A percentile compares a stretch with the other conserved stretches of the same genome.
phyloP scores from a whole-genome alignment of 345 rosid genomes.

The Eucalyptus marginata region DNA sequence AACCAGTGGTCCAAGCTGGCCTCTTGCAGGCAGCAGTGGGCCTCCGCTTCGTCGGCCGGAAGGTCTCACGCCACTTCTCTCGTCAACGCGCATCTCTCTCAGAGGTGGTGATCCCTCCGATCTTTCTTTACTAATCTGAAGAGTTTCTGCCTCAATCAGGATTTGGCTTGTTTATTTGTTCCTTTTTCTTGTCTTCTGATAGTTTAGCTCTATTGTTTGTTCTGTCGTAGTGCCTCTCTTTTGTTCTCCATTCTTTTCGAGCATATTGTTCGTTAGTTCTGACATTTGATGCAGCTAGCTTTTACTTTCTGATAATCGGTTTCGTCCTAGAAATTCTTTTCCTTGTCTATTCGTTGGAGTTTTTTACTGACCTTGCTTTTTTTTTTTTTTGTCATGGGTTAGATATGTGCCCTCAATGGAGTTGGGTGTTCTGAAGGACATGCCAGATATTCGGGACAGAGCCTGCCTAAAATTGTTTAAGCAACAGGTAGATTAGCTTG shows the following conservation, averaged over 20 bases:
- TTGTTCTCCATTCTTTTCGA: background rate
- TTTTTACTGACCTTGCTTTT: background rate
- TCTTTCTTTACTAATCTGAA: background rate
- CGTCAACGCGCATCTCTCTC: conserved; percentile 64
- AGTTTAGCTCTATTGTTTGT: background rate
- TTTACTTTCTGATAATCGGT: background rate
- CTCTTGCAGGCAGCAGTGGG: conserved; percentile 46
- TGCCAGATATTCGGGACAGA: conserved; percentile 53
- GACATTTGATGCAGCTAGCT: background rate
- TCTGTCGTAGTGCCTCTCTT: background rate
- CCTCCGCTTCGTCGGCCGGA: conserved; percentile 37
- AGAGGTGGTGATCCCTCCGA: conserved; percentile 18
- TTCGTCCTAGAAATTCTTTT: background rate
- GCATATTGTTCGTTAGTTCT: background rate
- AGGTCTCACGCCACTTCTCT: conserved; percentile 72
- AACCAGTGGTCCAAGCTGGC: conserved; percentile 85
- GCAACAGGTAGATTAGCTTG: conserved; percentile 41
- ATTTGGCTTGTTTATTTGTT: background rate
- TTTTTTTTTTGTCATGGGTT: background rate
- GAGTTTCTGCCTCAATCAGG: background rate
- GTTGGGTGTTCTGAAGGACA: conserved; percentile 61
- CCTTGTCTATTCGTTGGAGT: background rate
- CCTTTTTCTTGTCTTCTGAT: background rate
- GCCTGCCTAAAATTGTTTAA: conserved; percentile 53
- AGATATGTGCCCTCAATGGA: conserved; percentile 77